Base-by-base conservation (phyloP, 306 rosid genomes). In the Trichosanthes cucumerina region DNA sequence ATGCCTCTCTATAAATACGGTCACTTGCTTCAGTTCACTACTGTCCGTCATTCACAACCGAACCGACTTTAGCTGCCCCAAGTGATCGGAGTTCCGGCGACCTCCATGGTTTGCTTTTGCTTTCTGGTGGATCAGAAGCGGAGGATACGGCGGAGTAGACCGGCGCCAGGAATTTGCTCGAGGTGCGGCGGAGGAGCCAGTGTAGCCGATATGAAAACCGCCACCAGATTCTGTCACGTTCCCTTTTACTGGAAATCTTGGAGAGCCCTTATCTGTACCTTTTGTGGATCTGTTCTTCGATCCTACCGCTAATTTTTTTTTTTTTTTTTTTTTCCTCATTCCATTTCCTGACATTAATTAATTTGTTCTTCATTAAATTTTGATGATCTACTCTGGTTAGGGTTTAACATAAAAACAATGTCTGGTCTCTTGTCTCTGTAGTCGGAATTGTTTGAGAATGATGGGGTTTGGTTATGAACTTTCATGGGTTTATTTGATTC, bases 101-200 rank as follows among this genome's bases (percentile, higher is more conserved):
- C 39, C 6, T 10, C 65, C 65, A 91, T 93, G 98, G 94, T 90
- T 62, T 91, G 91, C 81, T 89, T 93, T 79, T 93, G 98, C 81
- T 93, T 93, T 23, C 81, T 93, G 21, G 96, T 93, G 74, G 96
- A 91, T 79, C 94, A 93, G 80, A 82, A 70, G 56, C 84, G 83
- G 86, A 80, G 80, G 81, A 78, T 91, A 18, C 59, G 86, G 87
- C 84, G 93, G 88, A 88, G 81, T 83, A 93, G 87, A 86, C 96
- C 97, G 80, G 96, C 77, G 74, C 91, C 97, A 0, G 96, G 97
- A 23, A 54, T 86, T 0, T 93, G 97, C 81, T 88, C 97, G 11
- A 64, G 91, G 87, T 93, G 97, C 86, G 82, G 97, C 34, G 15
- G 89, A 2, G 90, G 96, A 13, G 96, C 97, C n/a, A 93, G 94